Base-by-base conservation (phyloP, 1,284 basidiomycete species). In the Ceratobasidium sp. region DNA sequence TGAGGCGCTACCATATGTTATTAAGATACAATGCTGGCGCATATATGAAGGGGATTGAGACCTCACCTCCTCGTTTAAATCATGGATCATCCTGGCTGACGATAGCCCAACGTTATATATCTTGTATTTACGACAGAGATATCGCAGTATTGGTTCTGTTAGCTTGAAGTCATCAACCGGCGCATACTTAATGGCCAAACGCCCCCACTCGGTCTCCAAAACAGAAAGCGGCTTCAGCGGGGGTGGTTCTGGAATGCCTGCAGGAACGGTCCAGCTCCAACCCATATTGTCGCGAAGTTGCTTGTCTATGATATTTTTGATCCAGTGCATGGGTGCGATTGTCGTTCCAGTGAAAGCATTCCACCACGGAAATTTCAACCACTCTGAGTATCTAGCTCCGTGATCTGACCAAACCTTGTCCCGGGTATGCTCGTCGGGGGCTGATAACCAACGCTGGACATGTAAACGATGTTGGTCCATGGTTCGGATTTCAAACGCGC, bases 301-400 rank as follows among this genome's bases (percentile, higher is more conserved):
- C 5, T 60, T 60, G 5, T 60, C 58, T 0, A 60, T 7, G 0
- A 60, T 15, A 37, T 60, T 60, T 60, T 60, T 60, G 1, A 39
- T 60, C 63, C 63, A 65, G 13, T 65, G 63, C 63, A 65, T 65
- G 0, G 63, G 63, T 13, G 45, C 45, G 7, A 65, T 35, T 26
- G 28, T 26, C 13, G 61, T 26, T 20, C 28, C 54, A 1, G 28
- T 31, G 35, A 65, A 65, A 10, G 42, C 33, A 31, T 10, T 17
- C 63, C 63, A 65, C 42, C 47, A 65, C 0, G 63, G 63, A 7
- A 65, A 47, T 6, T n/a, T 20, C 0, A 49, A 28, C 63, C 7
- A 17, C n/a, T 42, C 61, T 13, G 61, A 63, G 20, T 63, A 31
- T 1, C 61, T 28, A 11, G 61, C 61, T 1, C 8, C 61, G n/a